These are phyloP conservation scores for Calonectria fujianensis DNA, from an alignment of 2,329 filamentous ascomycete species.

Conservation along the genomic window DNA sequence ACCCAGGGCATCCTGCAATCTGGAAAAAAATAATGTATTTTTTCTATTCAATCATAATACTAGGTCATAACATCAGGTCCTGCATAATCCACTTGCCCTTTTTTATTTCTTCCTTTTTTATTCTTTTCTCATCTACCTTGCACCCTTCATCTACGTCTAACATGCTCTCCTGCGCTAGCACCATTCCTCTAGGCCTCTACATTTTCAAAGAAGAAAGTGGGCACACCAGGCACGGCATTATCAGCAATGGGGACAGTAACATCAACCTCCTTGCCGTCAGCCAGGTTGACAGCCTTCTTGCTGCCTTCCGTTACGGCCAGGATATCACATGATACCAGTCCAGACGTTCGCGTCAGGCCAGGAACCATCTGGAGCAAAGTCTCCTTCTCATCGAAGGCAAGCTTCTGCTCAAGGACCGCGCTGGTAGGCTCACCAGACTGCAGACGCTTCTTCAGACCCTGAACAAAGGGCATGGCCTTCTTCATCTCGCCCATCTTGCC, in stretches of 20 bases:
- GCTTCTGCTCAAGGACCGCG: constrained; percentile 86
- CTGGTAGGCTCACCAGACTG: constrained; percentile 80
- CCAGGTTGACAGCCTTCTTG: constrained; percentile 76
- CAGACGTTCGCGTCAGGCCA: constrained; percentile 84
- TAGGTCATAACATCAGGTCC: constrained; percentile 27
- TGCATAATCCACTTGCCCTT: constrained; percentile 6
- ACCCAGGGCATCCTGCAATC: constrained; percentile 13
- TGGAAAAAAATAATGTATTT: constrained; percentile 22
- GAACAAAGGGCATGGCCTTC: constrained; percentile 98
- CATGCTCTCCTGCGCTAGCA: constrained; percentile 30
- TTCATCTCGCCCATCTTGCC: constrained; percentile 93
- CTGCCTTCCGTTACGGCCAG: constrained; percentile 82
- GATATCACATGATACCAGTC: constrained; percentile 82
- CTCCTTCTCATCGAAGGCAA: constrained; percentile 89
- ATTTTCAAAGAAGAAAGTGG: constrained; percentile 91
- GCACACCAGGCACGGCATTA: constrained; percentile 86
- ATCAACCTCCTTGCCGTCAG: constrained; percentile 73
- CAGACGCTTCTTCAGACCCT: constrained; percentile 88
- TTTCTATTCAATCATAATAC: constrained; percentile 35
- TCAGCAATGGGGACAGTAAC: constrained; percentile 77
- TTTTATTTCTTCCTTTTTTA: constrained; percentile 21
- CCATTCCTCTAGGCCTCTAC: constrained; percentile 67
- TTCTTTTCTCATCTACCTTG: constrained; percentile 24
- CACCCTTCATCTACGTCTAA: constrained; percentile 41
- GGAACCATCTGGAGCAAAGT: constrained; percentile 86